Evolutionary conservation across 1,139 yeast species (phyloP), one percentile per base, ranked within the genome.

Genomic region (Hansenula sp.): DNA sequence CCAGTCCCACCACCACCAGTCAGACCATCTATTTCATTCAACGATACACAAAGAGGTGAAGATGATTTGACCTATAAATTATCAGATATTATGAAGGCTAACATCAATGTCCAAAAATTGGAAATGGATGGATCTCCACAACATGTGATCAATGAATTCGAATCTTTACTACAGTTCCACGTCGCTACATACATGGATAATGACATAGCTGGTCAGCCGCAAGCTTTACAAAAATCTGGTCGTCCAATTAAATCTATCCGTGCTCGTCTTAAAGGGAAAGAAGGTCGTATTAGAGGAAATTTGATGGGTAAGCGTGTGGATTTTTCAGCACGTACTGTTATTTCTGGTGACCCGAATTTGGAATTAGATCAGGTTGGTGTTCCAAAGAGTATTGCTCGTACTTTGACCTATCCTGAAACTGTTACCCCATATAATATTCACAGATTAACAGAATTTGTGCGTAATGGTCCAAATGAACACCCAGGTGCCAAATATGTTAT

Each of bases 1-100:
- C 99, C 99, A 1, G 99, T 94, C n/a, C 99, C 99, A 37, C 99
- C 99, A 43, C 99, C 99, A 47, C 98, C 98, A 31, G 99, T 94
- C 31, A 85, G 99, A 68, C 99, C 99, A 16, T 87, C 96, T 35
- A 93, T 94, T 70, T 96, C 99, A 2, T 91, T 93, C 59, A 93
- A 93, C 57, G 99, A 94, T 61, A 89, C 97, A n/a, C 96, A 96
- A 46, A 82, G 99, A 71, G 97, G 99, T 58, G 99, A 94, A 66
- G 99, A 94, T 78, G 99, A 94, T 76, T 84, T 94, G 68, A 94
- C 99, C 3, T 93, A 91, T 65, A 94, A 94, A 68, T 76, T 94
- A 55, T 98, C 99, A 9, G 99, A 94, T 74, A 93, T 94, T 43
- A 71, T 94, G 58, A 93, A 94, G 66, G 98, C 99, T 2, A 94